Conservation (phyloP, 2,329 filamentous ascomycete species). For the Colletotrichum shisoi region DNA sequence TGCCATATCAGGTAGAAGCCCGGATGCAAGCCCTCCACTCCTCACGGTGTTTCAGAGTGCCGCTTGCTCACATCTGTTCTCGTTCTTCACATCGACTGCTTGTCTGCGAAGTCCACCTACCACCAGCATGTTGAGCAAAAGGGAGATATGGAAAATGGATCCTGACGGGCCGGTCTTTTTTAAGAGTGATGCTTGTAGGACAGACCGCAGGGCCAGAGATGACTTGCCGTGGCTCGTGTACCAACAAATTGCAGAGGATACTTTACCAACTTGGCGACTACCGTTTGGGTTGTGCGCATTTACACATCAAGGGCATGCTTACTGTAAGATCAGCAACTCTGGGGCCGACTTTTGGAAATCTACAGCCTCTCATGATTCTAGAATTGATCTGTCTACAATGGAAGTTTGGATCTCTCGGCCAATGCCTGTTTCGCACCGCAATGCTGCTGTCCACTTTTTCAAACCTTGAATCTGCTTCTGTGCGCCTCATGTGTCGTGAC, state of each 20-base stretch:
- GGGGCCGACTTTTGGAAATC: not conserved
- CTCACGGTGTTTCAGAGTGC: no score
- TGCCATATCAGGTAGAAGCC: no score
- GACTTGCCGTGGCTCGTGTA: no score
- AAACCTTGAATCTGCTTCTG: not conserved
- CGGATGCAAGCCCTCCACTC: no score
- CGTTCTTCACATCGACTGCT: no score
- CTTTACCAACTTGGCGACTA: not conserved
- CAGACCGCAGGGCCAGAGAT: no score
- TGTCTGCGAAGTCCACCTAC: no score
- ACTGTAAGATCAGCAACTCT: not conserved
- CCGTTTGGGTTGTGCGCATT: not conserved
- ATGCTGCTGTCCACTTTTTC: not conserved
- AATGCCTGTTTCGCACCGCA: not conserved
- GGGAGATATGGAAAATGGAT: no score
- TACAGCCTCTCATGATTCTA: not conserved
- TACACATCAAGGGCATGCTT: not conserved
- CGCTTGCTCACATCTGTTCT: no score
- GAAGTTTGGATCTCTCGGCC: not conserved
- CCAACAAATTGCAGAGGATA: not conserved
- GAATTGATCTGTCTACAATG: not conserved
- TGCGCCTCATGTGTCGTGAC: conserved; percentile 19
- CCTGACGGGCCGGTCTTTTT: no score
- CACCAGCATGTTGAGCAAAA: no score
- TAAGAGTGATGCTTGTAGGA: no score